These are phyloP conservation scores for Acorus calamus DNA, from an alignment of 106 monocot species.

Conservation along the genomic window DNA sequence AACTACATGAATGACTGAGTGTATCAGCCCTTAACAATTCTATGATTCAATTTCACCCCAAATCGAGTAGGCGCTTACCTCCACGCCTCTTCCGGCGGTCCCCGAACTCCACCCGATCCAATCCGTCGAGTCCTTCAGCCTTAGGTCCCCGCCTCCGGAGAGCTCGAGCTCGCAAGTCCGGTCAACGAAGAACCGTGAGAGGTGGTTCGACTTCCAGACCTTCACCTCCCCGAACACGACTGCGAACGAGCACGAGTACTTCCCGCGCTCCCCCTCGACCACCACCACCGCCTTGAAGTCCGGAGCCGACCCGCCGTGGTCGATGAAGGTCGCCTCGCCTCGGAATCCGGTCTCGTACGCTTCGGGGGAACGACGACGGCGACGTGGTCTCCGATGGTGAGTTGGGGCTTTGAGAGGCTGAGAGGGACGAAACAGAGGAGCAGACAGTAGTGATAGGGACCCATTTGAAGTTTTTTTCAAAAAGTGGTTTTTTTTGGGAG, in stretches of 20 bases:
- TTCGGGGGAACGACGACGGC: constrained; percentile 21
- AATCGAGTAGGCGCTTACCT: constrained; percentile 23
- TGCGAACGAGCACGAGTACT: constrained; percentile 23
- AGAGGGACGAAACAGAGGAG: background rate
- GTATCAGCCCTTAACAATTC: background rate
- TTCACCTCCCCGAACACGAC: constrained; percentile 30
- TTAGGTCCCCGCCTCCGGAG: constrained; percentile 25
- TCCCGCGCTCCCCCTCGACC: constrained; percentile 19
- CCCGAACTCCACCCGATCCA: constrained; percentile 29
- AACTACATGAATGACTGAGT: too few species aligned
- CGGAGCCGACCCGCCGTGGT: constrained; percentile 1
- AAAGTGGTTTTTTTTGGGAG: too few species aligned
- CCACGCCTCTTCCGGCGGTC: constrained; percentile 22
- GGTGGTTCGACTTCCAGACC: constrained; percentile 53
- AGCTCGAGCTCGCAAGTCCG: constrained; percentile 23
- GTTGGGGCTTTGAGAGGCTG: constrained; percentile 1
- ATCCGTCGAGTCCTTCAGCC: constrained; percentile 22
- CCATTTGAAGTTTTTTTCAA: too few species aligned
- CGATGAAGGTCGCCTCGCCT: constrained; percentile 17
- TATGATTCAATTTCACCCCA: background rate
- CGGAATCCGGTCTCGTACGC: constrained; percentile 14
- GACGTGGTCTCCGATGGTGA: constrained; percentile 9
- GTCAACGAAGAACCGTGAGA: constrained; percentile 10
- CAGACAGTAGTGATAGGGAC: background rate
- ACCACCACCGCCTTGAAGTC: constrained; percentile 26